Conservation (phyloP, 2,329 filamentous ascomycete species). For the Xylariomycetidae sp. region DNA sequence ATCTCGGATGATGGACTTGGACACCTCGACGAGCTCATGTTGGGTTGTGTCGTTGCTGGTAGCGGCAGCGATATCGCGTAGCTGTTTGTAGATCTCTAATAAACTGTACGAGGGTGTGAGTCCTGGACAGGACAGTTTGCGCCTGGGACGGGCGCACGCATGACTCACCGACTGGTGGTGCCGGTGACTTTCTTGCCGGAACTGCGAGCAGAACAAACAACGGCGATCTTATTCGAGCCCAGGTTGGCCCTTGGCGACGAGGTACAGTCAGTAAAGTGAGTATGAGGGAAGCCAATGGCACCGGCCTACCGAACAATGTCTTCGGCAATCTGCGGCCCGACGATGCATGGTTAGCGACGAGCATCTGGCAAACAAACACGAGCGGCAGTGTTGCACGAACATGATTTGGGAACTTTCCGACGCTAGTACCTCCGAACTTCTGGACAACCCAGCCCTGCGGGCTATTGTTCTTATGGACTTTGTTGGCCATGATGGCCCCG, state of each 20-base stretch:
- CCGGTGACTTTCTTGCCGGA: slow-evolving; percentile 91
- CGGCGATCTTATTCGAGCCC: slow-evolving; percentile 69
- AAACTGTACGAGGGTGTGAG: slow-evolving; percentile 33
- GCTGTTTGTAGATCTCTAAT: slow-evolving; percentile 55
- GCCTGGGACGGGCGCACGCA: slow-evolving; percentile 2
- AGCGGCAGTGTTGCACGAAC: slow-evolving; percentile 34
- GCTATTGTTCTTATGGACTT: slow-evolving; percentile 28
- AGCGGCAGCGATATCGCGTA: slow-evolving; percentile 49
- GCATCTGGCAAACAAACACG: background rate
- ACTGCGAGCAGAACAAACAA: slow-evolving; percentile 94
- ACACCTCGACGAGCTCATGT: slow-evolving; percentile 54
- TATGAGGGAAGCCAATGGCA: slow-evolving; percentile 11
- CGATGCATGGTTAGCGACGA: too few species aligned
- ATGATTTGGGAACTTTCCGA: slow-evolving; percentile 85
- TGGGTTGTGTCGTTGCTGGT: slow-evolving; percentile 50
- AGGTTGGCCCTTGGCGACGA: slow-evolving; percentile 49
- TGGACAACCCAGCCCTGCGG: slow-evolving; percentile 74
- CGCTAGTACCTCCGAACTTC: slow-evolving; percentile 92
- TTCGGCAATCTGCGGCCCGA: slow-evolving; percentile 56
- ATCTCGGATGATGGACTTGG: slow-evolving; percentile 70
- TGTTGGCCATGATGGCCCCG: too few species aligned
- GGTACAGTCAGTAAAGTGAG: slow-evolving; percentile 13
- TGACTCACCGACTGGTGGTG: slow-evolving; percentile 84
- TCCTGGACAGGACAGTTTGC: background rate
- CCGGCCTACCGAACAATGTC: slow-evolving; percentile 60